Base-by-base conservation (phyloP, 2,329 filamentous ascomycete genomes). In the Akanthomyces lecanii region DNA sequence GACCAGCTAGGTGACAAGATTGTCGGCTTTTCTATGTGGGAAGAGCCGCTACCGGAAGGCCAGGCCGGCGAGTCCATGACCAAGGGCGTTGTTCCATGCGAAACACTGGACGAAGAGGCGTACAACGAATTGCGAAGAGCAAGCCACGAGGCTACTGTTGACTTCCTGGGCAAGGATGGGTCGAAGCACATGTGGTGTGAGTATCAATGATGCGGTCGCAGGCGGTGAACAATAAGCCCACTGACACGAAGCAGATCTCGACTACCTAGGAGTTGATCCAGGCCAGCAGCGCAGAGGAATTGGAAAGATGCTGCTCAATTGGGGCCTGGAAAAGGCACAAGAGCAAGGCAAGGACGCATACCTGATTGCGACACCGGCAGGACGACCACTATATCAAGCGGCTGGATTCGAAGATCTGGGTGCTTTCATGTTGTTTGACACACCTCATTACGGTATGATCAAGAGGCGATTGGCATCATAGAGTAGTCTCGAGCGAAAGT, bases 1-100 rank as follows among this genome's bases (percentile, higher is more conserved):
- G 63, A 64, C 23, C 54, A 50, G 10, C 47, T 61, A 11, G 55
- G 48, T 45, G 62, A 44, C 36, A 28, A 59, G 47, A 62, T 69
- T 3, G 67, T 69, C 30, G 67, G 67, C 16, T 68, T 65, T 57
- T 65, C 63, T 2, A 64, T 68, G 62, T 69, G 67, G 67, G 63
- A 66, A n/a, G 55, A 64, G 25, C 62, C 66, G 18, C 56, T 56
- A 14, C 48, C 40, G 16, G 58, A 50, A 11, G 55, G 38, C n/a
- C 48, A 63, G 38, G 59, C 42, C 25, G 63, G 65, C 14, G 64
- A 64, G 40, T 51, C 44, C 12, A 53, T 47, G 50, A 33, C 38
- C 45, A 52, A 52, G 44, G 30, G 21, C 11, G 21, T 55, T 23
- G 44, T 60, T 14, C 52, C 61, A 23, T 60, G 51, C 30, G 61